Percentiles rank a stretch among this genome's conserved stretches.
phyloP scores from a whole-genome alignment of 441 rosid species.

The Euphorbia corollata region DNA sequence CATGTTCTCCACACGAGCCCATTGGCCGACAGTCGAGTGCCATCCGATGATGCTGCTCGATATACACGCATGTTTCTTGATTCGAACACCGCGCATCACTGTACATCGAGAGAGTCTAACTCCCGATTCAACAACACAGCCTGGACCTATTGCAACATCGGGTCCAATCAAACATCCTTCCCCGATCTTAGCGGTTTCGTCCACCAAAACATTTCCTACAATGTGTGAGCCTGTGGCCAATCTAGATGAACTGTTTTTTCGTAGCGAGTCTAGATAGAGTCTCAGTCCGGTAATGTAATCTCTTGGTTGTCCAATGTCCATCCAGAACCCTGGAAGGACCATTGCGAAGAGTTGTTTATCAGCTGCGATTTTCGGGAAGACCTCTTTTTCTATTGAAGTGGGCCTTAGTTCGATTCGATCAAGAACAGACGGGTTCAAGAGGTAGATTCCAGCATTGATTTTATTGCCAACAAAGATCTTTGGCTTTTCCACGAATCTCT shows the following conservation, averaged over 20 bases:
- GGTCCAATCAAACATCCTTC: slow-evolving; percentile 94
- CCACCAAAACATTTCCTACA: slow-evolving; percentile 75
- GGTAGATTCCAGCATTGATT: slow-evolving; percentile 90
- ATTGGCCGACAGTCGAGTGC: slow-evolving; percentile 92
- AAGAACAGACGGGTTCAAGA: slow-evolving; percentile 77
- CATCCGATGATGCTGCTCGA: slow-evolving; percentile 88
- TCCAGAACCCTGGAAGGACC: slow-evolving; percentile 98
- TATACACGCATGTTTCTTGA: slow-evolving; percentile 88
- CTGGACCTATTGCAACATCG: slow-evolving; percentile 87
- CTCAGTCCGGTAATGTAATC: slow-evolving; percentile 90
- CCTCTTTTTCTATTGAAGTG: slow-evolving; percentile 90
- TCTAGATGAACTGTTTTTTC: slow-evolving; percentile 55
- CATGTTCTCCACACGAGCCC: slow-evolving; percentile 94
- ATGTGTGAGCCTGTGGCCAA: slow-evolving; percentile 53
- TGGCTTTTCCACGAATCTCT: slow-evolving; percentile 86
- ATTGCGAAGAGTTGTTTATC: slow-evolving; percentile 67
- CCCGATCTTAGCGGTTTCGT: slow-evolving; percentile 80
- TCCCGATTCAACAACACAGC: slow-evolving; percentile 81
- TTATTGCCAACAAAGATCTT: slow-evolving; percentile 87
- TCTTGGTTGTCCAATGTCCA: slow-evolving; percentile 96
- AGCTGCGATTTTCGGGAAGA: slow-evolving; percentile 85
- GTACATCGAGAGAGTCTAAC: slow-evolving; percentile 92
- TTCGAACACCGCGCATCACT: slow-evolving; percentile 82
- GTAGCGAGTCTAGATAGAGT: slow-evolving; percentile 76
- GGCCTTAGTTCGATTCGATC: slow-evolving; percentile 82